Conservation (phyloP, 2,329 filamentous ascomycete species). For the Cladosporium austrohemisphaericum region DNA sequence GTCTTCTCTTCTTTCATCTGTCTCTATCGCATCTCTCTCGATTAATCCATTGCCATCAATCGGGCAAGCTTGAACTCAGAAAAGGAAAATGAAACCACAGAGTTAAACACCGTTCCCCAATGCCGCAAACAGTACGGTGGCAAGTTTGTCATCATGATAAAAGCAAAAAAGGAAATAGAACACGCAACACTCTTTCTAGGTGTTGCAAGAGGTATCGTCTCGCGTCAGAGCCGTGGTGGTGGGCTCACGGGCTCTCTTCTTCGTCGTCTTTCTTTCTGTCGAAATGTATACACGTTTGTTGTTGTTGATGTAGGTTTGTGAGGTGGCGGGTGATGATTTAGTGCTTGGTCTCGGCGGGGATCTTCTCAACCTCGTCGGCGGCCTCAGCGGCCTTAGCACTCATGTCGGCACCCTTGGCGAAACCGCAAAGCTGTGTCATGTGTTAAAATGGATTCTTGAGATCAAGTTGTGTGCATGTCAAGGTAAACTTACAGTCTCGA, state of each 20-base stretch:
- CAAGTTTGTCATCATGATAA: neutral
- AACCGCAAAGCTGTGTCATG: slow-evolving; percentile 40
- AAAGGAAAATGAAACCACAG: neutral
- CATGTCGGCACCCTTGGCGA: slow-evolving; percentile 48
- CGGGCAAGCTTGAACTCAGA: too few relatives aligned
- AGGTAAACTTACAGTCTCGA: slow-evolving; percentile 57
- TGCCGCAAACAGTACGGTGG: slow-evolving; percentile 14
- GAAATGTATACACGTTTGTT: slow-evolving; percentile 2
- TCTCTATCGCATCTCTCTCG: slow-evolving; percentile 52
- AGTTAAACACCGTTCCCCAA: slow-evolving; percentile 13
- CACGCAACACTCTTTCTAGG: slow-evolving; percentile 3
- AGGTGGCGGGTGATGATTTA: neutral
- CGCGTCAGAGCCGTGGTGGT: slow-evolving; percentile 1
- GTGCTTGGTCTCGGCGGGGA: slow-evolving; percentile 10
- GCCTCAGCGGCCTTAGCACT: slow-evolving; percentile 37
- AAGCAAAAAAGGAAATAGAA: slow-evolving; percentile 5
- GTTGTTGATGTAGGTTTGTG: neutral
- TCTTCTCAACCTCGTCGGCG: slow-evolving; percentile 30
- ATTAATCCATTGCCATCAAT: slow-evolving; percentile 62
- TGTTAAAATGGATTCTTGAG: neutral
- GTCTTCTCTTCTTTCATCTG: too few relatives aligned
- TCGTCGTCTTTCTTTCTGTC: slow-evolving; percentile 1
- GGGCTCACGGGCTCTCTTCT: neutral
- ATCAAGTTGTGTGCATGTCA: neutral
- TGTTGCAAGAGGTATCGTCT: slow-evolving; percentile 15